Evolutionary conservation across 768 basidiomycete genomes (phyloP).

Genomic region (Suillus weaverae): DNA sequence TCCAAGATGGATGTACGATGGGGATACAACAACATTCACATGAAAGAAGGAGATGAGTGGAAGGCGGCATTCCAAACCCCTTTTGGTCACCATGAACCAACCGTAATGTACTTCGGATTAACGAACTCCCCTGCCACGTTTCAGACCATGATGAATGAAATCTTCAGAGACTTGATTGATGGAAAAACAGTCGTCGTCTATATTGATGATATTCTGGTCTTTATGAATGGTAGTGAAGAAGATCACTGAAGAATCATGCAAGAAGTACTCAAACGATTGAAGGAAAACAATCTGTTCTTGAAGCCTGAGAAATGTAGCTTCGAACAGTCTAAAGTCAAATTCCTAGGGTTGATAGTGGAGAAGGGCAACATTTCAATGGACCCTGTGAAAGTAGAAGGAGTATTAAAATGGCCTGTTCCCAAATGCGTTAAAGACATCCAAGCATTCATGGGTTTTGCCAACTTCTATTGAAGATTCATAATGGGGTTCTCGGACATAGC

Average conservation of each 20-base stretch:
- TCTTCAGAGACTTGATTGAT: slow-evolving; percentile 31
- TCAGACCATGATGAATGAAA: slow-evolving; percentile 33
- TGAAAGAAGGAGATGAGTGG: slow-evolving; percentile 42
- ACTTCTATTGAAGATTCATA: slow-evolving; percentile 36
- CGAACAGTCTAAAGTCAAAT: slow-evolving; percentile 24
- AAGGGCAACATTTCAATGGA: slow-evolving; percentile 31
- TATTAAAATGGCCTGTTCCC: slow-evolving; percentile 31
- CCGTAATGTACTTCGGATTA: slow-evolving; percentile 40
- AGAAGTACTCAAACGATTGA: slow-evolving; percentile 27
- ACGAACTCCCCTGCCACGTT: slow-evolving; percentile 41
- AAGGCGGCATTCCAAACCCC: slow-evolving; percentile 42
- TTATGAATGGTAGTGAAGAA: slow-evolving; percentile 16
- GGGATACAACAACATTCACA: slow-evolving; percentile 2
- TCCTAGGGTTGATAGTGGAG: slow-evolving; percentile 32
- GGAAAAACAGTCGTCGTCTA: slow-evolving; percentile 40
- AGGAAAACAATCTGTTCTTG: slow-evolving; percentile 34
- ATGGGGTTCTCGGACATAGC: slow-evolving; percentile 28
- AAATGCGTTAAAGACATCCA: slow-evolving; percentile 19
- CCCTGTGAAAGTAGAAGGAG: slow-evolving; percentile 29
- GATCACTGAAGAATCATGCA: slow-evolving; percentile 15
- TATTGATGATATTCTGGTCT: slow-evolving; percentile 45
- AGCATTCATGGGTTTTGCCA: slow-evolving; percentile 29
- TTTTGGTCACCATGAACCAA: slow-evolving; percentile 39
- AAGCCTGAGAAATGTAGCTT: slow-evolving; percentile 41
- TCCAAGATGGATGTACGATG: slow-evolving; percentile 5